A percentile compares a stretch with the other conserved stretches of the same genome.
phyloP scores from a whole-genome alignment of 345 rosid species.

The Combretum micranthum region DNA sequence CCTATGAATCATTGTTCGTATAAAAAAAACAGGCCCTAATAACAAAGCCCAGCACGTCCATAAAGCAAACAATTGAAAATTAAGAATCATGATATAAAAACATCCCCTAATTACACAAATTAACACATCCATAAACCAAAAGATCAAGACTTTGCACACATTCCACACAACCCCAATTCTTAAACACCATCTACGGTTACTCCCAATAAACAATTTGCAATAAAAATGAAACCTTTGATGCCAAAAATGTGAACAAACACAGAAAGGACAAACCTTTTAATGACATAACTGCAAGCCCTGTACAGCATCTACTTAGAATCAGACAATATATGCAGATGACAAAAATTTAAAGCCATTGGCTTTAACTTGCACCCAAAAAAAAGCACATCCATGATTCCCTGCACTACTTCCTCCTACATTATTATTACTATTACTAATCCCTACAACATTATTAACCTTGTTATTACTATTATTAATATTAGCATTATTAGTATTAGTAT shows the following conservation, averaged over 20 bases:
- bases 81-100: too few species aligned
- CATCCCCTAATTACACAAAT: too few species aligned
- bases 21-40: too few species aligned
- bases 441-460: conserved; percentile 25
- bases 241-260: neutral
- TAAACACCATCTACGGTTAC: too few species aligned
- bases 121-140: too few species aligned
- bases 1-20: too few species aligned
- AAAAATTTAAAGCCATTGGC: conserved; percentile 82
- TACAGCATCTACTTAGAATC: conserved; percentile 88
- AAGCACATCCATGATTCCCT: conserved; percentile 40
- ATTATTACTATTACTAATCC: conserved; percentile 41
- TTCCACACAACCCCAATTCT: neutral
- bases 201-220: neutral
- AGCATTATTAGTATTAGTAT: conserved; percentile 19
- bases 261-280: conserved; percentile 46
- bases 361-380: conserved; percentile 65
- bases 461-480: too few species aligned
- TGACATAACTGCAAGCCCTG: conserved; percentile 67
- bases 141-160: too few species aligned
- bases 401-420: conserved; percentile 25
- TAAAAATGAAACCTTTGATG: conserved; percentile 1
- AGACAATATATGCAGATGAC: conserved; percentile 75
- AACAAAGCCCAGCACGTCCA: too few species aligned
- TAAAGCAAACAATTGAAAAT: too few species aligned